Conservation (phyloP, 805 yeast species). For the Wickerhamiella parazyma region DNA sequence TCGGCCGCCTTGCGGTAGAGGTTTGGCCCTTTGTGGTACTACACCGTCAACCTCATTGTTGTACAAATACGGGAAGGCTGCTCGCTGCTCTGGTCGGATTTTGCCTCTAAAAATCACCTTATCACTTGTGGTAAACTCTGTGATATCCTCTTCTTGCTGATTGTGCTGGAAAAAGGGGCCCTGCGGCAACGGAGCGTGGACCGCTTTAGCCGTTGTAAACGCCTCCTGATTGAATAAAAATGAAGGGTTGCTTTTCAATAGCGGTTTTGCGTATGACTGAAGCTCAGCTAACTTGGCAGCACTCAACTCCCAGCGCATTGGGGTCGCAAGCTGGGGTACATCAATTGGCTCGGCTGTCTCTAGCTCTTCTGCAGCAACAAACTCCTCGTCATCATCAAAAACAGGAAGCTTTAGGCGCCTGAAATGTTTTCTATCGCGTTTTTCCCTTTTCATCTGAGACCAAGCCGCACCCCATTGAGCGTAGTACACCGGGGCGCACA, state of each 20-base stretch:
- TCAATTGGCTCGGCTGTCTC: constrained; percentile 50
- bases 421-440: constrained; percentile 78
- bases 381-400: constrained; percentile 96
- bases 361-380: constrained; percentile 64
- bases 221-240: constrained; percentile 36
- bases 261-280: neutral
- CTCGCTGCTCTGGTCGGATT: constrained; percentile 66
- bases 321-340: neutral
- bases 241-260: constrained; percentile 6
- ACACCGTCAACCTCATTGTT: constrained; percentile 64
- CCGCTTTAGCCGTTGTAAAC: constrained; percentile 80
- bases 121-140: constrained; percentile 82
- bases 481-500: constrained; percentile 75
- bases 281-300: neutral
- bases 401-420: constrained; percentile 90
- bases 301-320: neutral
- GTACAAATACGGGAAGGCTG: constrained; percentile 77
- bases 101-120: constrained; percentile 70
- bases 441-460: constrained; percentile 87
- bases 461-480: constrained; percentile 96
- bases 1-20: neutral
- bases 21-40: constrained; percentile 27
- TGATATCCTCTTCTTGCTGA: constrained; percentile 46
- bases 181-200: constrained; percentile 78
- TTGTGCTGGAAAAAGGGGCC: constrained; percentile 75